A percentile compares a stretch with the other conserved stretches of the same genome.
phyloP scores from a whole-genome alignment of 2,329 filamentous ascomycete genomes.

The Paracoccidioides brasiliensis region DNA sequence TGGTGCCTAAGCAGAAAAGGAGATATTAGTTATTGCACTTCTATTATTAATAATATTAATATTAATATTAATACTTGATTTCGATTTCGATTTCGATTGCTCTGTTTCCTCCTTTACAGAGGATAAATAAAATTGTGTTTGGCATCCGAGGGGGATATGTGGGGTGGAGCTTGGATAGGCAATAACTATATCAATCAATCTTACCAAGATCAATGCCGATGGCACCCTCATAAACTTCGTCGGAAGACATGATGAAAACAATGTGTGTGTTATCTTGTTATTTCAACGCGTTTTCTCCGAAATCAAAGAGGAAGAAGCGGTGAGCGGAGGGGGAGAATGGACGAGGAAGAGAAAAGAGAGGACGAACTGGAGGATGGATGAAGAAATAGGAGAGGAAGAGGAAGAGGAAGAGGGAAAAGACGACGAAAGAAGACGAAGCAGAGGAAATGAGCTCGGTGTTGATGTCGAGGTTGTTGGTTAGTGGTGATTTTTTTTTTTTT shows the following conservation, averaged over 20 bases:
- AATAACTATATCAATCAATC: slow-evolving; percentile 23
- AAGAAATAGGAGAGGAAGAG: neutral
- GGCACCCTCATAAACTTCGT: slow-evolving; percentile 99
- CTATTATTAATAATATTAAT: no score
- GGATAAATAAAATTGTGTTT: neutral
- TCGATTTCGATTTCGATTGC: no score
- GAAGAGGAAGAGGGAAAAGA: slow-evolving; percentile 2
- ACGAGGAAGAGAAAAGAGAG: neutral
- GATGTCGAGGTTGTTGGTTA: neutral
- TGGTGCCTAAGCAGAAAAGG: slow-evolving; percentile 57
- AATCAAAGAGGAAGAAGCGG: neutral
- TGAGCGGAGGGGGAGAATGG: neutral
- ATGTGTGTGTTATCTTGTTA: slow-evolving; percentile 1
- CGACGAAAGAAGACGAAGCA: slow-evolving; percentile 1
- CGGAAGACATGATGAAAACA: slow-evolving; percentile 58
- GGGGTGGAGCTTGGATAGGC: neutral
- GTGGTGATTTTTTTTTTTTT: slow-evolving; percentile 2
- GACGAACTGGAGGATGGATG: no score
- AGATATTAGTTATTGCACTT: slow-evolving; percentile 9
- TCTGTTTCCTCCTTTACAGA: neutral
- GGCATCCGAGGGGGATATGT: neutral
- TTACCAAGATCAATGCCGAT: slow-evolving; percentile 99
- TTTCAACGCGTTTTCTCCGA: neutral
- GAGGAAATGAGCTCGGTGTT: slow-evolving; percentile 1
- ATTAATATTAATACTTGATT: no score